These are phyloP conservation scores for Ophiosphaerella korrae DNA, from an alignment of 2,329 filamentous ascomycete species.

Conservation along the genomic window DNA sequence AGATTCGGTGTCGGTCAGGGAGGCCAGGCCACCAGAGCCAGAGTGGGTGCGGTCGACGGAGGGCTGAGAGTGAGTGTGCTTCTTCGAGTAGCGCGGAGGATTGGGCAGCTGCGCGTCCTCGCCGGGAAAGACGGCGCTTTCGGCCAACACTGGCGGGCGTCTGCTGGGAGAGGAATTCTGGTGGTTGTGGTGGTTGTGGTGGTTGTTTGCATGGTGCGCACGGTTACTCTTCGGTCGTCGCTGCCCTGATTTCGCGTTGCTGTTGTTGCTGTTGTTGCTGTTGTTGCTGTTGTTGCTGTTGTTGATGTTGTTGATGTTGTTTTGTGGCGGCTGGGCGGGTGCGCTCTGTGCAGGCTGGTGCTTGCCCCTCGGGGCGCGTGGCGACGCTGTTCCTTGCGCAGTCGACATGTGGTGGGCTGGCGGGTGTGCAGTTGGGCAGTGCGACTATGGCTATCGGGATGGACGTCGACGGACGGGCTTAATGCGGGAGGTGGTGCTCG, in stretches of 20 bases:
- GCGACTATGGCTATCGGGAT: slow-evolving; percentile 27
- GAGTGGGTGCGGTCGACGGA: slow-evolving; percentile 35
- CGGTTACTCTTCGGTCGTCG: slow-evolving; percentile 42
- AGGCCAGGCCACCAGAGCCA: slow-evolving; percentile 18
- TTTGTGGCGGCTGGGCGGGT: slow-evolving; percentile 26
- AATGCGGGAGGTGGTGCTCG: slow-evolving; percentile 16
- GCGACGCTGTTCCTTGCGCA: slow-evolving; percentile 38
- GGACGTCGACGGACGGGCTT: slow-evolving; percentile 32
- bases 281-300: slow-evolving; percentile 30
- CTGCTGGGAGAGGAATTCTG: slow-evolving; percentile 20
- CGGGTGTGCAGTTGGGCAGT: slow-evolving; percentile 4
- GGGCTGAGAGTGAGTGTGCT: slow-evolving; percentile 37
- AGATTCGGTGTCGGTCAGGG: slow-evolving; percentile 37
- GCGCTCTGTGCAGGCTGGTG: slow-evolving; percentile 39
- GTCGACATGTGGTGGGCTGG: slow-evolving; percentile 38
- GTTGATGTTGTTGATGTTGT: slow-evolving; percentile 29
- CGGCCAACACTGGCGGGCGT: slow-evolving; percentile 18
- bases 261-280: slow-evolving; percentile 29
- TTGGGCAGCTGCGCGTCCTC: slow-evolving; percentile 33
- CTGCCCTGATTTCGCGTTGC: slow-evolving; percentile 13
- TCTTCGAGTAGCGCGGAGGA: slow-evolving; percentile 35
- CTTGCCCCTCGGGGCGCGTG: slow-evolving; percentile 40
- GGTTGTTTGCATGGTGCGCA: slow-evolving; percentile 32
- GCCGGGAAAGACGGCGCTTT: slow-evolving; percentile 35
- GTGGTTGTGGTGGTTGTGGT: slow-evolving; percentile 20